Base-by-base conservation (phyloP, 2,329 filamentous ascomycete genomes). In the Fulvia fulva region DNA sequence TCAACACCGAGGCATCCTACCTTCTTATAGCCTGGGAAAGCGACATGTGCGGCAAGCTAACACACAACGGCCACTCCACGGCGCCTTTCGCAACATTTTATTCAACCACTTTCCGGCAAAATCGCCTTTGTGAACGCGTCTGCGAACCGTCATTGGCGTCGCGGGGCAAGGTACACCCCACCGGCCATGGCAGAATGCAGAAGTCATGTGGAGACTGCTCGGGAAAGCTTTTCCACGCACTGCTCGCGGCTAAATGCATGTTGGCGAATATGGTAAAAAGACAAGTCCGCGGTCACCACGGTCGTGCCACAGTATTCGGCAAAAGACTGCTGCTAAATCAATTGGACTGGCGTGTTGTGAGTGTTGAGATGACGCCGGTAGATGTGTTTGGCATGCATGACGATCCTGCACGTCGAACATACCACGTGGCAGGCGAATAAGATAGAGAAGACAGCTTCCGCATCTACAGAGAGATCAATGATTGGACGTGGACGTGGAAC, bases 1-100 rank as follows among this genome's bases (percentile, higher is more conserved):
- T 19, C 44, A 14, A n/a, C 21, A 23, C 19, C 2, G 44, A n/a
- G 21, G 44, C 16, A 7, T 41, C 53, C 12, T 14, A 51, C 46
- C 54, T 56, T 51, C 28, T 56, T 56, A 56, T 56, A 56, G 46
- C 54, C 28, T 28, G 23, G 4, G n/a, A 16, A 2, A 49, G 16
- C 21, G 23, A 51, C 54, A 50, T 55, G 47, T 51, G 52, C 21
- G 19, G 16, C 37, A 41, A 41, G 37, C 37, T 41, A 41, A 19
- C 8, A 41, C n/a, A 41, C 30, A 34, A 14, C 30, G 30, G 30
- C 30, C 30, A 3, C 30, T 34, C 30, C 16, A 34, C 30, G 30
- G 37, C 14, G 37, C 37, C 12, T 41, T 7, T 41, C 14, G 16
- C 14, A 41, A 47, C 44, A 25, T 47, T 47, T 47, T 47, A 26